Percentiles rank a stretch among this genome's conserved stretches.
phyloP scores from a whole-genome alignment of 2,329 filamentous ascomycete genomes.

The Emergomyces pasteurianus region DNA sequence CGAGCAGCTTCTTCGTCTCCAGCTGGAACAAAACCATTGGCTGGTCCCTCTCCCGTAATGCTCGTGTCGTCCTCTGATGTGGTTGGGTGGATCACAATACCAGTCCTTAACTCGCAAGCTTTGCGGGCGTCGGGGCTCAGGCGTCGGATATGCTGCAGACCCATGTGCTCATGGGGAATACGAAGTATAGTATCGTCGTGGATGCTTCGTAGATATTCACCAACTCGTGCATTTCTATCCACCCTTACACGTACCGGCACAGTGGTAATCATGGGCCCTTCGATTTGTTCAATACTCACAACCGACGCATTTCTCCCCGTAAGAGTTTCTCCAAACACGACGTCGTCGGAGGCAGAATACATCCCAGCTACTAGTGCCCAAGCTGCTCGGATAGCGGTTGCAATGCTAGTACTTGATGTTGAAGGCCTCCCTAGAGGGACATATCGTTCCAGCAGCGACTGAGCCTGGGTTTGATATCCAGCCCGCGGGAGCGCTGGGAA shows the following conservation, averaged over 20 bases:
- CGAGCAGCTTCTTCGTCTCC: conserved; percentile 46
- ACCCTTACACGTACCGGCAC: conserved; percentile 29
- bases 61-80: conserved; percentile 6
- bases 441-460: conserved; percentile 20
- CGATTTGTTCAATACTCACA: conserved; percentile 29
- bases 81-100: conserved; percentile 13
- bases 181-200: conserved; percentile 39
- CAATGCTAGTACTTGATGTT: conserved; percentile 22
- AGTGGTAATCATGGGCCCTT: conserved; percentile 34
- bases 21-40: conserved; percentile 43
- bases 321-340: conserved; percentile 33
- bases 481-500: conserved; percentile 39
- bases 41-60: conserved; percentile 21
- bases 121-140: conserved; percentile 35
- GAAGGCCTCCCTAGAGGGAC: conserved; percentile 18
- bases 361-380: conserved; percentile 28
- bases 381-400: conserved; percentile 28
- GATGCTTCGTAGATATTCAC: conserved; percentile 42
- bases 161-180: conserved; percentile 50
- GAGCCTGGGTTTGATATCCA: conserved; percentile 35
- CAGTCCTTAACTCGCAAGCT: conserved; percentile 27
- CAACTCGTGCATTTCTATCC: conserved; percentile 20
- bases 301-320: conserved; percentile 30
- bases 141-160: conserved; percentile 37
- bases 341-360: conserved; percentile 27